phyloP scores from a whole-genome alignment of 148 eudicot genomes.

The Chenopodium album region DNA sequence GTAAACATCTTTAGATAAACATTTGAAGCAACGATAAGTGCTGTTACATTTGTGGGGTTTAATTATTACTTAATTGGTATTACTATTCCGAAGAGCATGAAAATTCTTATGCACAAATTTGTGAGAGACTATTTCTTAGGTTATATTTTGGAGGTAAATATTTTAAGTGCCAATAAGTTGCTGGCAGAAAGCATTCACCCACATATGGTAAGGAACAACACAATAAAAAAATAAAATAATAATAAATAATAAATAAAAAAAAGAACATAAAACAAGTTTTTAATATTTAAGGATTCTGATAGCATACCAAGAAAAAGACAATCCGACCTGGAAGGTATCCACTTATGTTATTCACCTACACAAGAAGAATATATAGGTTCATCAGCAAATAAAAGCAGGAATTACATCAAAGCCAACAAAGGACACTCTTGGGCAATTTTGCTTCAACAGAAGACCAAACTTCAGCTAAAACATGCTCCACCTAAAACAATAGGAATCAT shows the following conservation, averaged over 20 bases:
- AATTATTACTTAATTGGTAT: background rate
- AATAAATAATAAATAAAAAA: no score
- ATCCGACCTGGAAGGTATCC: constrained; percentile 99
- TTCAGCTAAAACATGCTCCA: background rate
- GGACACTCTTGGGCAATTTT: background rate
- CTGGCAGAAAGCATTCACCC: background rate
- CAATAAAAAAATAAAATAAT: background rate
- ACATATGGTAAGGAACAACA: background rate
- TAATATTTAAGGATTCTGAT: background rate
- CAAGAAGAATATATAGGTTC: background rate
- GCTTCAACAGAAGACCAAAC: background rate
- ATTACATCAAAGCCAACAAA: constrained; percentile 5
- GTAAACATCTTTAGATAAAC: no score
- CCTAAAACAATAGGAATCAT: background rate
- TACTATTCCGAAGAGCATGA: background rate
- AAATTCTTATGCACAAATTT: background rate
- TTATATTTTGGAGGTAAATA: background rate
- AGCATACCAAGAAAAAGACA: constrained; percentile 93
- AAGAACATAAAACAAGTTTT: background rate
- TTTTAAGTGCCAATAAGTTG: background rate
- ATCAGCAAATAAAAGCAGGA: background rate
- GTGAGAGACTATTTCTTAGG: background rate
- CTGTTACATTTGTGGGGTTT: no score
- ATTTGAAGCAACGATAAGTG: no score
- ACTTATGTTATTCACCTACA: constrained; percentile 95